A percentile compares a stretch with the other conserved stretches of the same genome.
These are phyloP conservation scores for Gliomastix tumulicola DNA, from an alignment of 2,329 filamentous ascomycete genomes.

Conservation along the genomic window DNA sequence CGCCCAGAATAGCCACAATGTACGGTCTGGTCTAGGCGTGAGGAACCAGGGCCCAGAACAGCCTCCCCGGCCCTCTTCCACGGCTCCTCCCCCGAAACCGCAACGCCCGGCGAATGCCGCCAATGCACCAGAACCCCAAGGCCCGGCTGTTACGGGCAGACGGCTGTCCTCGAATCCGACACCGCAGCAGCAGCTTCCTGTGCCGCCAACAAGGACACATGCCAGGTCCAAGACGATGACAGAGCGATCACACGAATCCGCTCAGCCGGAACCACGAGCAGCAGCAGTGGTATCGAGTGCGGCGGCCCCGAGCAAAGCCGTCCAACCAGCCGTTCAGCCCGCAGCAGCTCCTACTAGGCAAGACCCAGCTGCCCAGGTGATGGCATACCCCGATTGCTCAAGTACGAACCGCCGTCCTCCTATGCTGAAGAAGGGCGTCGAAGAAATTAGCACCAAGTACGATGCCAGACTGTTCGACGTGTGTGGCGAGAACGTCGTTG, in stretches of 20 bases:
- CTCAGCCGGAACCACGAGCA: no score
- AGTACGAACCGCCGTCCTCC: slow-evolving; percentile 81
- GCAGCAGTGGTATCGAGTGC: slow-evolving; percentile 3
- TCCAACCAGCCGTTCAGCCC: neutral
- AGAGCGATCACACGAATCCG: no score
- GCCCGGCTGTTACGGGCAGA: slow-evolving; percentile 10
- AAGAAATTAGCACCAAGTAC: slow-evolving; percentile 76
- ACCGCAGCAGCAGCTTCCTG: slow-evolving; percentile 19
- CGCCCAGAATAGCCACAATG: neutral
- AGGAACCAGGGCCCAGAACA: neutral
- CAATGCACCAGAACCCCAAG: slow-evolving; percentile 7
- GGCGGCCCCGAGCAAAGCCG: neutral
- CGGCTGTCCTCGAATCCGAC: slow-evolving; percentile 21
- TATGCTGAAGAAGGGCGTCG: slow-evolving; percentile 61
- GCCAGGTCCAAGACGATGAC: no score
- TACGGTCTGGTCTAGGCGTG: neutral
- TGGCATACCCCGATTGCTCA: slow-evolving; percentile 76
- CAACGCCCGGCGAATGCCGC: slow-evolving; percentile 19
- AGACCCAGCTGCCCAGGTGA: slow-evolving; percentile 42
- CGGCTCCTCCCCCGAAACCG: slow-evolving; percentile 28
- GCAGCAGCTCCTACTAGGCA: slow-evolving; percentile 14
- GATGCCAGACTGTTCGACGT: slow-evolving; percentile 83
- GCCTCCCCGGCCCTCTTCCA: slow-evolving; percentile 6
- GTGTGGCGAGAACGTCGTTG: slow-evolving; percentile 81
- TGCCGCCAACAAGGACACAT: slow-evolving; percentile 19